Conservation (phyloP, 2,329 filamentous ascomycete species). For the Botrytis tulipae region DNA sequence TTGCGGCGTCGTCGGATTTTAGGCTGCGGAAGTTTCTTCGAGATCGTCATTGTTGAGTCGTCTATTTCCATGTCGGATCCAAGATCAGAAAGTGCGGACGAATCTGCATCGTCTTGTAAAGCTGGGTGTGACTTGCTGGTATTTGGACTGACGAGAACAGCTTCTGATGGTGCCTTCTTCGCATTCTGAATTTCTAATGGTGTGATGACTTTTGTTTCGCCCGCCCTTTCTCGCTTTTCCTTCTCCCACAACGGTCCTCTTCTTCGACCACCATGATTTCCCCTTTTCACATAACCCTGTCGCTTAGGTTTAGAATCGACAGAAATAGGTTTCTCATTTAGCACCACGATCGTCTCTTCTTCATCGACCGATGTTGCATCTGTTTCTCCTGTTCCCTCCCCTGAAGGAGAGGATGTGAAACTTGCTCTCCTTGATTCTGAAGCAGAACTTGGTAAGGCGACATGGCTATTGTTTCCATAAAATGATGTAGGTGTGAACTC, state of each 20-base stretch:
- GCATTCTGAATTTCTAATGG: not conserved
- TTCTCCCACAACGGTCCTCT: constrained; percentile 16
- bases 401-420: constrained; percentile 25
- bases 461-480: not conserved
- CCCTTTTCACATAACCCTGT: constrained; percentile 3
- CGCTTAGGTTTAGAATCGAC: constrained; percentile 17
- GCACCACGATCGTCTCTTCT: constrained; percentile 38
- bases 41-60: constrained; percentile 22
- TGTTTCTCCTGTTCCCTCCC: constrained; percentile 27
- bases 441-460: constrained; percentile 25
- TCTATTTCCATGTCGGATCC: constrained; percentile 23
- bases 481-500: not conserved
- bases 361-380: constrained; percentile 40
- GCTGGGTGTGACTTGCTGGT: constrained; percentile 1
- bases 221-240: constrained; percentile 15
- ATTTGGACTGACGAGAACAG: not conserved
- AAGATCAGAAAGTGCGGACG: constrained; percentile 21
- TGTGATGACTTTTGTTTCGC: not conserved
- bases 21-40: constrained; percentile 17
- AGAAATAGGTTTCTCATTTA: not conserved
- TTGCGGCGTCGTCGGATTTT: constrained; percentile 25
- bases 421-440: constrained; percentile 20
- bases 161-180: not conserved
- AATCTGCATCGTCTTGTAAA: constrained; percentile 19
- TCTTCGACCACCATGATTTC: constrained; percentile 19